A percentile compares a stretch with the other conserved stretches of the same genome.
phyloP scores from a whole-genome alignment of 805 yeast genomes.

The Metschnikowia orientalis region DNA sequence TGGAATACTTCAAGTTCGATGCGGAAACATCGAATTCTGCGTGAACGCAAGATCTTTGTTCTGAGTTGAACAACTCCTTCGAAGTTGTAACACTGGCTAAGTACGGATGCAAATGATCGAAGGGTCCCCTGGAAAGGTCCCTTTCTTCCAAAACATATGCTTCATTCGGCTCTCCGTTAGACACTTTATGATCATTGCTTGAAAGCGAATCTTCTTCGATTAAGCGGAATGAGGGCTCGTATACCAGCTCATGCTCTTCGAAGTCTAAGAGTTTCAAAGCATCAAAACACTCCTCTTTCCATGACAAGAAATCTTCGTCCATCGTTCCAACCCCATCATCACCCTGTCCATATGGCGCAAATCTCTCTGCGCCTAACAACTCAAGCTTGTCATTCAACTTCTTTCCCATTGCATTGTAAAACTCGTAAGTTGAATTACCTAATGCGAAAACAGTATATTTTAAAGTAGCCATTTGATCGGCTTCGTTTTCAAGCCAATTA shows the following conservation, averaged over 20 bases:
- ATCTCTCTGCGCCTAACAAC: slow-evolving; percentile 63
- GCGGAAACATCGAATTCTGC: slow-evolving; percentile 79
- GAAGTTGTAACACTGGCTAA: slow-evolving; percentile 61
- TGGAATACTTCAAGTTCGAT: slow-evolving; percentile 74
- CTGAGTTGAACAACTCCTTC: slow-evolving; percentile 65
- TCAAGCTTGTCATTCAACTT: slow-evolving; percentile 49
- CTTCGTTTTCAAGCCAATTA: slow-evolving; percentile 57
- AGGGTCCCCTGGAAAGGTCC: slow-evolving; percentile 62
- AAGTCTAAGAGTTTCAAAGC: slow-evolving; percentile 61
- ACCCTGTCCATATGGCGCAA: slow-evolving; percentile 84
- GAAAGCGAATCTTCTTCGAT: slow-evolving; percentile 31
- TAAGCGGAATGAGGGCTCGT: slow-evolving; percentile 63
- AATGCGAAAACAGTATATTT: slow-evolving; percentile 80
- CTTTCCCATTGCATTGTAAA: slow-evolving; percentile 78
- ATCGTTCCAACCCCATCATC: slow-evolving; percentile 93
- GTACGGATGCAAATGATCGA: slow-evolving; percentile 76
- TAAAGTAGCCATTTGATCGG: slow-evolving; percentile 50
- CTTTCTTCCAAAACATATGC: slow-evolving; percentile 29
- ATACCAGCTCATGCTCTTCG: slow-evolving; percentile 74
- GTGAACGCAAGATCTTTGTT: slow-evolving; percentile 77
- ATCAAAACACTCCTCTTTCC: slow-evolving; percentile 81
- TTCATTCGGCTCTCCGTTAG: slow-evolving; percentile 78
- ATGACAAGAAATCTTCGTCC: slow-evolving; percentile 89
- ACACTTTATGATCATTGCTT: slow-evolving; percentile 29
- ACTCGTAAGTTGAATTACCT: slow-evolving; percentile 93